phyloP scores from a whole-genome alignment of 2,329 filamentous ascomycete genomes.

The Phialemoniopsis sp. region DNA sequence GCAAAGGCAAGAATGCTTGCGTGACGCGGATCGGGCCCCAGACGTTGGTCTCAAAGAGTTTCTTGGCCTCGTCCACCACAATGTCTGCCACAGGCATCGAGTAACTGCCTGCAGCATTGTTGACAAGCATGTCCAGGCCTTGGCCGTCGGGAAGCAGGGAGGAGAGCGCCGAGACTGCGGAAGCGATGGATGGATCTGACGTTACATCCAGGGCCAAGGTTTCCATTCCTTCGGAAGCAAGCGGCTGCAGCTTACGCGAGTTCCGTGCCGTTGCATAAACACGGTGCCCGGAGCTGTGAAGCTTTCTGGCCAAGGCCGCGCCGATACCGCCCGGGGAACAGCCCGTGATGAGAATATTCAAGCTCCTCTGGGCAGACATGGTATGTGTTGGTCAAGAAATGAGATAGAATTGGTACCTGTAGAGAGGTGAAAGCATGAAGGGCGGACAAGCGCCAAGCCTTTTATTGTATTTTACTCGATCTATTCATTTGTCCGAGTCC shows the following conservation, averaged over 20 bases:
- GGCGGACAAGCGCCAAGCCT: too few species aligned
- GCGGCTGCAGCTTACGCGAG: conserved; percentile 19
- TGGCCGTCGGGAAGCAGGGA: too few species aligned
- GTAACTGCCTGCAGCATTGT: conserved; percentile 34
- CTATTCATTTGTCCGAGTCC: too few species aligned
- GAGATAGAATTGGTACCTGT: too few species aligned
- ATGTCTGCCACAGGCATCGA: conserved; percentile 29
- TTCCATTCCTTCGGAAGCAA: conserved; percentile 17
- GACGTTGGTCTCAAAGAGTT: conserved; percentile 35
- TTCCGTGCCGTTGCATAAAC: conserved; percentile 33
- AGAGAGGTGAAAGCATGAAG: too few species aligned
- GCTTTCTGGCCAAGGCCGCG: conserved; percentile 25
- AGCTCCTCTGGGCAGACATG: too few species aligned
- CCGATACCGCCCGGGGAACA: conserved; percentile 33
- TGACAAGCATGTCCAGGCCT: conserved; percentile 31
- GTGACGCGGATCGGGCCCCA: conserved; percentile 28
- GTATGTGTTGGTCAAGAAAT: too few species aligned
- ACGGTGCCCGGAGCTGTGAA: conserved; percentile 23
- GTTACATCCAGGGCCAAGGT: conserved; percentile 22
- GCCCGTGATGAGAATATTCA: conserved; percentile 33
- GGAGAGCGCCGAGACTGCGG: conserved; percentile 15
- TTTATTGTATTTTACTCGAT: too few species aligned
- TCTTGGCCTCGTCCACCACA: conserved; percentile 23
- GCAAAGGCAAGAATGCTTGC: conserved; percentile 26
- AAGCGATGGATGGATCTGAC: conserved; percentile 15